Evolutionary conservation across 2,329 filamentous ascomycete genomes (phyloP), one percentile per base, ranked within the genome.

Genomic region (Alternaria gaisen): DNA sequence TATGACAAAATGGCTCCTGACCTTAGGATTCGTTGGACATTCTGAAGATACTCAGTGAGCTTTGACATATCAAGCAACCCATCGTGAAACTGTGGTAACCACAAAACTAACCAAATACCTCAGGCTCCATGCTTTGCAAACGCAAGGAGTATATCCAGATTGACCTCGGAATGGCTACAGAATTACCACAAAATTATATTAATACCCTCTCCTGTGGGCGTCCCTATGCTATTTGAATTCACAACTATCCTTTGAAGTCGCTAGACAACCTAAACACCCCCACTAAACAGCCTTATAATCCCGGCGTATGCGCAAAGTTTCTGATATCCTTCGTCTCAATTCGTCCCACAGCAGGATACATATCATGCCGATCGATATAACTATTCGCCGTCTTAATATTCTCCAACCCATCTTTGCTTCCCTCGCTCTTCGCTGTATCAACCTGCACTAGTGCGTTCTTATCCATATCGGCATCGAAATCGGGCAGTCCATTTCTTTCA

Each of bases 281-380:
- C 46, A 36, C 32, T 20, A 38, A 36, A 16, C 40, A 42, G 20
- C 32, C 32, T 34, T 42, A 60, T 24, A 43, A 41, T 12, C 57
- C 58, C 7, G 47, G 41, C 34, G 43, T 63, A 57, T 77, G 71
- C 24, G 73, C 66, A 38, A 69, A 70, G 7, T 74, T 70, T 53
- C 75, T 67, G 53, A 80, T 74, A 57, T 82, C 77, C 58, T 75
- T 79, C 5, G 80, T 82, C 34, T 76, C 75, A 30, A 78, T 70
- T 22, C 77, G 66, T 3, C 75, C 75, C 20, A 76, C 61, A 1
- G 72, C 75, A 47, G 68, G 67, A 63, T 77, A 82, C 72, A 81
- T 80, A 63, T 83, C 81, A 64, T 83, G 81, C 57, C 81, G 66
- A 61, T 78, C 77, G 40, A 80, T 74, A 56, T 78, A 63, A 47